Base-by-base conservation (phyloP, 1,284 basidiomycete genomes). In the Cerrena zonata region DNA sequence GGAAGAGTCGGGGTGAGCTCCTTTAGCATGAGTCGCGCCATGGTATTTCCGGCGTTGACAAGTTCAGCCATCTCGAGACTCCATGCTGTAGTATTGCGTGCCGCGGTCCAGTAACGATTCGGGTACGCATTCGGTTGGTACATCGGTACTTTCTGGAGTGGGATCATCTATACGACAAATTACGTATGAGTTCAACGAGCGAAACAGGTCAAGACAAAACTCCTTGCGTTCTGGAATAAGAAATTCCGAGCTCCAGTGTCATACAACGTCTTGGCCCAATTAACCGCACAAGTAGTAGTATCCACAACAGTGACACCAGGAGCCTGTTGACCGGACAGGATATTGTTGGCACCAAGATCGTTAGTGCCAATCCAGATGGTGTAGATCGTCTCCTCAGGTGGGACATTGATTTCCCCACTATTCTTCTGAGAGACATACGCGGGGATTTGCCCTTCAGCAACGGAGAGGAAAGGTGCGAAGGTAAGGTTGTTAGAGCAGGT, bases 361-460 rank as follows among this genome's bases (percentile, higher is more conserved):
- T 76, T 76, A 15, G 75, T 74, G 5, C 74, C 75, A 49, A 77
- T 77, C 76, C 75, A 77, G 5, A 77, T 62, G n/a, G 73, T 72
- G 53, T 72, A 76, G 12, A 76, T 56, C 4, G 76, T 77, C 44
- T 71, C 65, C 10, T 68, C 58, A 0, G 69, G 53, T 23, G 58
- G 41, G 15, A 68, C 53, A 41, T 41, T 52, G 47, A 69, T 45
- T 2, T 59, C 54, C 47, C 65, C 54, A 55, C 66, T 58, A 46
- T 55, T 30, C 53, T 53, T 58, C 44, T 66, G 64, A 11, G 63
- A 57, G 26, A 71, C 52, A 58, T 67, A 76, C 10, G 58, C 23
- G 5, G 74, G 74, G 4, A 75, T 61, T 55, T 73, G 62, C 51
- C 60, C 55, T 56, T 71, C 68, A 50, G 70, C 63, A 36, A 77